Base-by-base conservation (phyloP, 2,329 filamentous ascomycete genomes). In the Curvularia hawaiiensis region DNA sequence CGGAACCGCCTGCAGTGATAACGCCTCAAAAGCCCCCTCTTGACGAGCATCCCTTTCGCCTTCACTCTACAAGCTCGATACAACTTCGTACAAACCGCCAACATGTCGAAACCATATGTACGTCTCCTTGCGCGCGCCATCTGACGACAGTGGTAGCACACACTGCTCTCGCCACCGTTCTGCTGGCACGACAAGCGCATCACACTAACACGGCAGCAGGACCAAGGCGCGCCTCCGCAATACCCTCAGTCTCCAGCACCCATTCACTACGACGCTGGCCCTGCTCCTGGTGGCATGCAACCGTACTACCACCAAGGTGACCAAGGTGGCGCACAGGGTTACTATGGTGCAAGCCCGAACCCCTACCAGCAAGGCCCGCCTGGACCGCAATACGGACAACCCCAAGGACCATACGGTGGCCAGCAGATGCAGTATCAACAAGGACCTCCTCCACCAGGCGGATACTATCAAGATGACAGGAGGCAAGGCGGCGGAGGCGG, bases 391-490 rank as follows among this genome's bases (percentile, higher is more conserved):
- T 56, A 59, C 4, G 56, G 56, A 5, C 68, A 65, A 24, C 69
- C 69, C 20, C 68, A 68, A 50, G 65, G 65, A 12, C 69, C 61
- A 33, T 59, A 59, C 16, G 62, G 59, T 14, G 67, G 66, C 44
- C 77, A 73, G 38, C 69, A 74, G 54, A 74, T 74, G 71, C 68
- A 75, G 41, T 72, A 74, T 40, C 71, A 71, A 59, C 70, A 72
- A 54, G 69, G 69, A 2, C 65, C 66, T 10, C 72, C 72, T 47
- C 72, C 71, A 20, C 72, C 60, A 4, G 71, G 70, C 33, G 78
- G 78, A 6, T 77, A 79, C 57, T 79, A 79, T 51, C 63, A 73
- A 33, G 72, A 77, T 56, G 61, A 67, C n/a, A 71, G 61, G 60
- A 71, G 60, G 43, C 54, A 71, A 16, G 51, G 33, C 9, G 66